A percentile compares a stretch with the other conserved stretches of the same genome.
These are phyloP conservation scores for Parastagonospora nodorum DNA, from an alignment of 2,329 filamentous ascomycete genomes.

Conservation along the genomic window DNA sequence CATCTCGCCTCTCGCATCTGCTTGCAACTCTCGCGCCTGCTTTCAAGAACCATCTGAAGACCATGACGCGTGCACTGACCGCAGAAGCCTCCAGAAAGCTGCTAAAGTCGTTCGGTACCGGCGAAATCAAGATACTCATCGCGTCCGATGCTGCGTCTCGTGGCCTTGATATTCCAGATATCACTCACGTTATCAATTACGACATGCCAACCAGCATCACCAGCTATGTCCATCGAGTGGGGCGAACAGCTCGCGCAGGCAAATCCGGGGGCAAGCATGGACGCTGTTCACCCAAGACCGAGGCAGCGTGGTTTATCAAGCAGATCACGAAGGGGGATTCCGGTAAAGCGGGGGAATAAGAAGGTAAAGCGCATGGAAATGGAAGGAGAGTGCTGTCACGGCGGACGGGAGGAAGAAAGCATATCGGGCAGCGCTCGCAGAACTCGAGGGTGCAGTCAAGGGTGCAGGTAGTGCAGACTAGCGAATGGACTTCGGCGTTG, in stretches of 20 bases:
- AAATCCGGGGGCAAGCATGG: slow-evolving; percentile 78
- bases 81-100: slow-evolving; percentile 71
- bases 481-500: background rate
- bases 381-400: slow-evolving; percentile 48
- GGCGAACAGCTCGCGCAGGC: slow-evolving; percentile 84
- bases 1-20: slow-evolving; percentile 83
- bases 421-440: slow-evolving; percentile 62
- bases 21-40: slow-evolving; percentile 69
- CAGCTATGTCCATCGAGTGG: slow-evolving; percentile 89
- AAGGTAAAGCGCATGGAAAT: slow-evolving; percentile 54
- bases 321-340: slow-evolving; percentile 68
- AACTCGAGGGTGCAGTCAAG: slow-evolving; percentile 65
- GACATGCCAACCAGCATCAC: slow-evolving; percentile 82
- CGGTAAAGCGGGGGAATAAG: slow-evolving; percentile 53
- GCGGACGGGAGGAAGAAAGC: slow-evolving; percentile 45
- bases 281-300: slow-evolving; percentile 80
- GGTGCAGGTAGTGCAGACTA: slow-evolving; percentile 18
- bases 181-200: slow-evolving; percentile 91
- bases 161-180: slow-evolving; percentile 79
- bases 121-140: slow-evolving; percentile 74
- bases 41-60: slow-evolving; percentile 64
- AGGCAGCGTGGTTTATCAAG: slow-evolving; percentile 91
- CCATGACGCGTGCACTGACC: slow-evolving; percentile 78
- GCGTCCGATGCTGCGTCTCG: slow-evolving; percentile 93
- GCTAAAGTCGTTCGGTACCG: slow-evolving; percentile 67